phyloP scores from a whole-genome alignment of 768 basidiomycete genomes.

The Amanita molliuscula region DNA sequence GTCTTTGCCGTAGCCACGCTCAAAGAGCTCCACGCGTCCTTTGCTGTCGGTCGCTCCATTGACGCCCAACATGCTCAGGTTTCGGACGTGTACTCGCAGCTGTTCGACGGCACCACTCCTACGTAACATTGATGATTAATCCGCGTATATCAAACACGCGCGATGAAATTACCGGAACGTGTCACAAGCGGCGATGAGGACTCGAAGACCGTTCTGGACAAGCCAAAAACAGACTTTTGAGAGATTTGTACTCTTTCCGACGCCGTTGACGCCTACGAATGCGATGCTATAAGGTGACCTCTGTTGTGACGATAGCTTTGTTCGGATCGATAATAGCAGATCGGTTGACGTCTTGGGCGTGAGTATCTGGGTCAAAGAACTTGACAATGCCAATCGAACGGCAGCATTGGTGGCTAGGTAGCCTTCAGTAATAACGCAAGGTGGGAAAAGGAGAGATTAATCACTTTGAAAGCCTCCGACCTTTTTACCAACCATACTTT shows the following conservation, averaged over 20 bases:
- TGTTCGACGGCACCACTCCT: constrained; percentile 98
- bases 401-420: constrained; percentile 69
- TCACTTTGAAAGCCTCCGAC: constrained; percentile 83
- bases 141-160: neutral
- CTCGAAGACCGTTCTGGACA: constrained; percentile 86
- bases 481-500: constrained; percentile 82
- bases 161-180: constrained; percentile 57
- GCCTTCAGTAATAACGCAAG: constrained; percentile 8
- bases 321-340: constrained; percentile 84
- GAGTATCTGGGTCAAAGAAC: constrained; percentile 83
- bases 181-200: constrained; percentile 97
- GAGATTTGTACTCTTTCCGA: constrained; percentile 96
- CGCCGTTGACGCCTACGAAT: constrained; percentile 98
- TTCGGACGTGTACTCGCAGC: constrained; percentile 90
- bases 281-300: constrained; percentile 86
- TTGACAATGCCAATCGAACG: constrained; percentile 74
- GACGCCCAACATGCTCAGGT: constrained; percentile 75
- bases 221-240: constrained; percentile 99
- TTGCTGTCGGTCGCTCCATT: constrained; percentile 61
- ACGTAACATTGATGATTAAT: neutral
- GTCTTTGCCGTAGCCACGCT: constrained; percentile 96
- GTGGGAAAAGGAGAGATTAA: constrained; percentile 3
- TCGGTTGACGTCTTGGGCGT: constrained; percentile 98
- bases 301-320: constrained; percentile 73
- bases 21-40: constrained; percentile 84